Conservation (phyloP, 2,329 filamentous ascomycete genomes). For the Cladosporium sp. region DNA sequence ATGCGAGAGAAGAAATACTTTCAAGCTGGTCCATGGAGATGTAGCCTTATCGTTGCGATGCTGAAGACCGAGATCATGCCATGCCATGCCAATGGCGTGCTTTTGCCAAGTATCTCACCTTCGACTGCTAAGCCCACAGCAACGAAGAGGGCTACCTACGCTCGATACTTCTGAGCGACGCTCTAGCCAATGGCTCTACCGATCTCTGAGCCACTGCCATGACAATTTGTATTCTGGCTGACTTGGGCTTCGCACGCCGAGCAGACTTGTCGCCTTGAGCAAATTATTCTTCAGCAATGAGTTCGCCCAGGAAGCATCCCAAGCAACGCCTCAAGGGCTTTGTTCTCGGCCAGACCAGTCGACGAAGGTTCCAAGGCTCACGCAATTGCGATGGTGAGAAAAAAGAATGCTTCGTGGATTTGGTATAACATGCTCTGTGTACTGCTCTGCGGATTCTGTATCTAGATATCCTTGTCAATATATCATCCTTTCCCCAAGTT, state of each 20-base stretch:
- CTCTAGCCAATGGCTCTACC: background rate
- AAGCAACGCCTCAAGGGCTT: slow-evolving; percentile 1
- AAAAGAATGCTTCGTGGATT: background rate
- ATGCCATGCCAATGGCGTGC: background rate
- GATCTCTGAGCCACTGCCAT: background rate
- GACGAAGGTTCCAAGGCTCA: background rate
- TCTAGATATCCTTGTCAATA: background rate
- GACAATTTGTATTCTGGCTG: background rate
- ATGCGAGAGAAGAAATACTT: too few relatives aligned
- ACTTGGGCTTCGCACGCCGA: slow-evolving; percentile 1
- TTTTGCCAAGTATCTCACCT: slow-evolving; percentile 10
- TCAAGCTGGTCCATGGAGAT: background rate
- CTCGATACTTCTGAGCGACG: background rate
- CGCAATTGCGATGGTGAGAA: background rate
- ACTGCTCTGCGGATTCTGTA: background rate
- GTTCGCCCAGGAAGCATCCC: background rate
- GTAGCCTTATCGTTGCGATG: background rate
- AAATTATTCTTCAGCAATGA: background rate
- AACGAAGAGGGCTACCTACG: background rate
- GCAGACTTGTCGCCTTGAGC: background rate
- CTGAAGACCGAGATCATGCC: background rate
- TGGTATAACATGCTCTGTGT: background rate
- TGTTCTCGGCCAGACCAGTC: slow-evolving; percentile 1
- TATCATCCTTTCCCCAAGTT: background rate
- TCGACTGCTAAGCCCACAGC: slow-evolving; percentile 3